These are phyloP conservation scores for Rosellinia necatrix DNA, from an alignment of 2,329 filamentous ascomycete genomes.

Conservation along the genomic window DNA sequence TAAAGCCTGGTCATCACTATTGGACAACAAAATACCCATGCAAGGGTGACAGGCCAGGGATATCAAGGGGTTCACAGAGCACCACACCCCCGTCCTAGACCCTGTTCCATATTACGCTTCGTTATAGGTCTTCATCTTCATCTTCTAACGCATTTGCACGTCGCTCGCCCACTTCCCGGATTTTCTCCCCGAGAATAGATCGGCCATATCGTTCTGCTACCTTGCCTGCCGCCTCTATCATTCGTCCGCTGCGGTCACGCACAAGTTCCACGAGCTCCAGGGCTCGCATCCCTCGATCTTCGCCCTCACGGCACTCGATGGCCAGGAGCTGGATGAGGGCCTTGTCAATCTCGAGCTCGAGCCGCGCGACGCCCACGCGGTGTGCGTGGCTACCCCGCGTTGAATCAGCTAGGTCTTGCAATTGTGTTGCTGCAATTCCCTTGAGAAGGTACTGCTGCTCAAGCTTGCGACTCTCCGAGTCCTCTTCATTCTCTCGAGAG, in stretches of 20 bases:
- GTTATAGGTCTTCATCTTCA: constrained; percentile 30
- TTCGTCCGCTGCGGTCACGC: constrained; percentile 81
- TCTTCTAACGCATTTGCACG: constrained; percentile 54
- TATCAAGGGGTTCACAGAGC: no score
- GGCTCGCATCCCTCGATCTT: constrained; percentile 93
- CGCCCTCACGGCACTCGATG: constrained; percentile 86
- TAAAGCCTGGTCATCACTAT: neutral
- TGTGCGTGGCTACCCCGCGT: constrained; percentile 69
- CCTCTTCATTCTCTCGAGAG: constrained; percentile 40
- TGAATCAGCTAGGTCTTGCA: constrained; percentile 73
- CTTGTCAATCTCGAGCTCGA: constrained; percentile 89
- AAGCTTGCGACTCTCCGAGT: constrained; percentile 63
- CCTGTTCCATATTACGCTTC: constrained; percentile 10
- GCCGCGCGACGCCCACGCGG: constrained; percentile 67
- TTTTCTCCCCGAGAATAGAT: constrained; percentile 84
- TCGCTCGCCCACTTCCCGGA: constrained; percentile 79
- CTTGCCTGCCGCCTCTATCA: constrained; percentile 90
- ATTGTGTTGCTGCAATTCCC: constrained; percentile 72
- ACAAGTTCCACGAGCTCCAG: constrained; percentile 88
- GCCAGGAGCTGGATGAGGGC: constrained; percentile 86
- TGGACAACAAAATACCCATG: no score
- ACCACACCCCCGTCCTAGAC: no score
- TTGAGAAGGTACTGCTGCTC: constrained; percentile 83
- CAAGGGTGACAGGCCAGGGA: no score
- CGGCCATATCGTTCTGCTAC: constrained; percentile 85